These are phyloP conservation scores for Hypomyces rosellus DNA, from an alignment of 2,329 filamentous ascomycete genomes.

Conservation along the genomic window DNA sequence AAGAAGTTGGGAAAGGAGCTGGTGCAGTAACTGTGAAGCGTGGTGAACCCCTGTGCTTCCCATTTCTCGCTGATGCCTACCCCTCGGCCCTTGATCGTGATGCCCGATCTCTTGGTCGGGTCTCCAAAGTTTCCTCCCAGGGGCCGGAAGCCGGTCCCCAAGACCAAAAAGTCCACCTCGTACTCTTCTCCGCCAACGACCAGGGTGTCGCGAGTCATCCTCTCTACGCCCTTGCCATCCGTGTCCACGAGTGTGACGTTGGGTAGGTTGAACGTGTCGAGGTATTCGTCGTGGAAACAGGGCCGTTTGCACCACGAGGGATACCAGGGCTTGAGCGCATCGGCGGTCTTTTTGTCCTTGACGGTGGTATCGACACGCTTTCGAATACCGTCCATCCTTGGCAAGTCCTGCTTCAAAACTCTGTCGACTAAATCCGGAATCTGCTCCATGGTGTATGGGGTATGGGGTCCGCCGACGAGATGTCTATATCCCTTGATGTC, in stretches of 20 bases:
- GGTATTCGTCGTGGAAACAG: slow-evolving; percentile 54
- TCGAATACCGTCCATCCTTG: slow-evolving; percentile 38
- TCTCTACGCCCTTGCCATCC: slow-evolving; percentile 43
- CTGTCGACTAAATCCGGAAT: slow-evolving; percentile 24
- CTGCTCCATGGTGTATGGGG: slow-evolving; percentile 14
- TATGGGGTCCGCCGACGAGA: slow-evolving; percentile 24
- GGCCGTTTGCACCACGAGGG: slow-evolving; percentile 58
- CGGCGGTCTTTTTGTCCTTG: slow-evolving; percentile 43
- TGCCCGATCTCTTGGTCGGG: slow-evolving; percentile 13
- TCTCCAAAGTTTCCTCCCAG: slow-evolving; percentile 26
- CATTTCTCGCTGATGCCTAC: slow-evolving; percentile 41
- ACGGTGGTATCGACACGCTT: slow-evolving; percentile 44
- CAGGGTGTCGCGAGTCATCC: slow-evolving; percentile 40
- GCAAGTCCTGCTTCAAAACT: slow-evolving; percentile 36
- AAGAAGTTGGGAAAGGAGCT: slow-evolving; percentile 51
- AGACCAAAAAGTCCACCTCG: slow-evolving; percentile 30
- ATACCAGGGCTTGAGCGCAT: slow-evolving; percentile 53
- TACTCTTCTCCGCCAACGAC: slow-evolving; percentile 42
- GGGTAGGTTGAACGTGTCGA: slow-evolving; percentile 50
- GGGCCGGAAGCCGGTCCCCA: slow-evolving; percentile 32
- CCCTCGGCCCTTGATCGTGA: slow-evolving; percentile 38
- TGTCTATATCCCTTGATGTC: slow-evolving; percentile 29
- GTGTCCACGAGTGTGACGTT: slow-evolving; percentile 58
- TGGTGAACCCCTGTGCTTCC: slow-evolving; percentile 33
- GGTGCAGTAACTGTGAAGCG: slow-evolving; percentile 45